These are phyloP conservation scores for Salix purpurea DNA, from an alignment of 345 rosid species.

Conservation along the genomic window DNA sequence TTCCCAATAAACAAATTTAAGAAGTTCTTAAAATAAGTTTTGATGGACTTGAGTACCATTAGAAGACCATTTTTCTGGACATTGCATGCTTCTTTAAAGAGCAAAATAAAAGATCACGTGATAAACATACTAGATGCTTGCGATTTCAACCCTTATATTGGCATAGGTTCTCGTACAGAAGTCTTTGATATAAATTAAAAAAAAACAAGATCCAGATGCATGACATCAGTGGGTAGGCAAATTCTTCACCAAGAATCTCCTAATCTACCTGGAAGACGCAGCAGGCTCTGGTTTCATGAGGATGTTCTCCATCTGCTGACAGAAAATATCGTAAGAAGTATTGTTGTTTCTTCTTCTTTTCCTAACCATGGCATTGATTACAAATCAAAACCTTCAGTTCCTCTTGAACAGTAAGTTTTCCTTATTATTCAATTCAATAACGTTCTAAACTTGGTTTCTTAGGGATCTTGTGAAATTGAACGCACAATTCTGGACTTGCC, in stretches of 20 bases:
- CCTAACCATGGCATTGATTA: neutral
- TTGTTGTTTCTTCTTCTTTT: neutral
- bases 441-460: neutral
- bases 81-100: slow-evolving; percentile 27
- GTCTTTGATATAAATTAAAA: slow-evolving; percentile 12
- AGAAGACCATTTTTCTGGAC: neutral
- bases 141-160: neutral
- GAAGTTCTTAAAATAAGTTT: slow-evolving; percentile 12
- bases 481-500: slow-evolving; percentile 13
- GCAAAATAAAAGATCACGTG: neutral
- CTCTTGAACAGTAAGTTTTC: neutral
- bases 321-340: slow-evolving; percentile 6
- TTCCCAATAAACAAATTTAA: neutral
- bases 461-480: slow-evolving; percentile 12
- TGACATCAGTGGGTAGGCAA: slow-evolving; percentile 14
- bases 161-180: slow-evolving; percentile 20
- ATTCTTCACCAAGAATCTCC: slow-evolving; percentile 11
- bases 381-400: neutral
- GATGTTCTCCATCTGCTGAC: slow-evolving; percentile 8
- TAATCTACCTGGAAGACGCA: slow-evolving; percentile 3
- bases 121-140: slow-evolving; percentile 9
- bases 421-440: neutral
- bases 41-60: slow-evolving; percentile 7
- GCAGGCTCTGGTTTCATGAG: slow-evolving; percentile 22
- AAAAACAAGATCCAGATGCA: slow-evolving; percentile 12